Percentiles rank a stretch among this genome's conserved stretches.
phyloP scores from a whole-genome alignment of 2,329 filamentous ascomycete genomes.

The Graphilbum ipis-grandicollis region DNA sequence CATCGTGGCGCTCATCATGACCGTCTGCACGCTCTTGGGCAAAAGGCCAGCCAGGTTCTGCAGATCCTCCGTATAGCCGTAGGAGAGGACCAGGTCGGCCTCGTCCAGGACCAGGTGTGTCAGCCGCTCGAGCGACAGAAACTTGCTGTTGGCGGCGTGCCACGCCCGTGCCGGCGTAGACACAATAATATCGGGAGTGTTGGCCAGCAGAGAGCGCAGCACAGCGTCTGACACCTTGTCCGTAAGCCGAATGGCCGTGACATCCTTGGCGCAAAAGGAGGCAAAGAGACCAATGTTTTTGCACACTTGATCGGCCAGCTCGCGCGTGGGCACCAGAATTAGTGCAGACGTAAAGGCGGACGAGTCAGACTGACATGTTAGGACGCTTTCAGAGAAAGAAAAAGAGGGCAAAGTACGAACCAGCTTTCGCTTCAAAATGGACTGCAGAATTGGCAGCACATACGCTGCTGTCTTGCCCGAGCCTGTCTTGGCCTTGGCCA shows the following conservation, averaged over 20 bases:
- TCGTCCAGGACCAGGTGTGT: constrained; percentile 80
- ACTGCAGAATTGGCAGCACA: constrained; percentile 72
- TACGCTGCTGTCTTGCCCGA: constrained; percentile 98
- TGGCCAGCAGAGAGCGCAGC: constrained; percentile 69
- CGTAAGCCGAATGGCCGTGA: constrained; percentile 71
- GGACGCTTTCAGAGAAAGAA: no score
- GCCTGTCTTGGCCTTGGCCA: constrained; percentile 85
- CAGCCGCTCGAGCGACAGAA: constrained; percentile 53
- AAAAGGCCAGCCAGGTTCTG: constrained; percentile 60
- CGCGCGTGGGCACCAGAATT: constrained; percentile 83
- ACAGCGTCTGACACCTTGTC: constrained; percentile 83
- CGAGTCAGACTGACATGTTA: constrained; percentile 24
- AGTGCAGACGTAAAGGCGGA: constrained; percentile 50
- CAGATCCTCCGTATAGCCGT: constrained; percentile 85
- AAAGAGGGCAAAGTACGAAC: no score
- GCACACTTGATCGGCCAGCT: constrained; percentile 81
- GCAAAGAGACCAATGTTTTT: constrained; percentile 63
- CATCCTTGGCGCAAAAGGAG: constrained; percentile 68
- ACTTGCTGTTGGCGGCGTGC: constrained; percentile 56
- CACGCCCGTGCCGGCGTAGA: constrained; percentile 78
- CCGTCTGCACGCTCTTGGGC: constrained; percentile 73
- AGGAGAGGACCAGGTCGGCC: constrained; percentile 82
- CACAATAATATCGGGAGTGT: constrained; percentile 75
- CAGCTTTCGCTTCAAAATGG: constrained; percentile 59
- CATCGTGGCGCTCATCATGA: constrained; percentile 86